Evolutionary conservation across 1,284 basidiomycete genomes (phyloP).

Genomic region (Meripilus lineatus): DNA sequence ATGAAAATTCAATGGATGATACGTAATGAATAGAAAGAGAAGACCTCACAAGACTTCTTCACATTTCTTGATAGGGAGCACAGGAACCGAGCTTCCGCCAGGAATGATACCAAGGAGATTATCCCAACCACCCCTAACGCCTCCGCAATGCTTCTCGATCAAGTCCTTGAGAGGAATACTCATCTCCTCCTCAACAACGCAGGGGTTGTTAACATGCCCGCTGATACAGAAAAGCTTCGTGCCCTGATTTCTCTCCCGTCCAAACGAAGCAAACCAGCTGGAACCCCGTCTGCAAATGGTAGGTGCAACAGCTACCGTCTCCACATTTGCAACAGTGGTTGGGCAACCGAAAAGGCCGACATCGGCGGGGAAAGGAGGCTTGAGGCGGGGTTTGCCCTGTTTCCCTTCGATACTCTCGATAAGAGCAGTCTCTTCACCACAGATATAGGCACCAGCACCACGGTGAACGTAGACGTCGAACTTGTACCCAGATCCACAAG

Average conservation of each 20-base stretch:
- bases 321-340: constrained; percentile 96
- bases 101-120: constrained; percentile 94
- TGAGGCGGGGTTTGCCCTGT: constrained; percentile 96
- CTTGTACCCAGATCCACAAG: constrained; percentile 88
- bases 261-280: constrained; percentile 93
- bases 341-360: constrained; percentile 97
- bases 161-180: constrained; percentile 93
- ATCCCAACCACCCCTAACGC: constrained; percentile 93
- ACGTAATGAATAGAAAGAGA: neutral
- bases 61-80: constrained; percentile 80
- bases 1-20: neutral
- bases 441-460: constrained; percentile 97
- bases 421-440: constrained; percentile 97
- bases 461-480: constrained; percentile 98
- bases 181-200: constrained; percentile 99
- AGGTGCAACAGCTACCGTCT: constrained; percentile 96
- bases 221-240: constrained; percentile 96
- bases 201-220: constrained; percentile 98
- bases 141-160: constrained; percentile 96
- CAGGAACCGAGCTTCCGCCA: constrained; percentile 94
- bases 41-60: constrained; percentile 76
- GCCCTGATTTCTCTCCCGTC: constrained; percentile 89
- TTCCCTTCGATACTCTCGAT: constrained; percentile 98
- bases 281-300: constrained; percentile 92
- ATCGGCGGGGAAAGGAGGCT: constrained; percentile 99